Evolutionary conservation across 345 rosid species (phyloP).

Genomic region (Microthlaspi erraticum): DNA sequence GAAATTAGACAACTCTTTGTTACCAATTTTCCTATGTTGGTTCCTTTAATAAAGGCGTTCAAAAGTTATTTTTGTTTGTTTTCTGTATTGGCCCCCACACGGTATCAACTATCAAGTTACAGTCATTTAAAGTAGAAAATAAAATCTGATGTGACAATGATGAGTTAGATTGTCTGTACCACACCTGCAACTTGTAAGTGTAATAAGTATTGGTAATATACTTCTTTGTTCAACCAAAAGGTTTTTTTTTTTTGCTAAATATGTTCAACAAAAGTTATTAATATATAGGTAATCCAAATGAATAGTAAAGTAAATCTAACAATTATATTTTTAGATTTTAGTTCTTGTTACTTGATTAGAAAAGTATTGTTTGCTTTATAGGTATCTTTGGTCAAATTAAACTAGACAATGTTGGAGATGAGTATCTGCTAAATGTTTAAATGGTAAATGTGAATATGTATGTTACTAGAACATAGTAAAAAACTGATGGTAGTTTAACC

Average conservation of each 20-base stretch:
- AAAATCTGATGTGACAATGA: slow-evolving; percentile 33
- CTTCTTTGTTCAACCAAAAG: too few relatives aligned
- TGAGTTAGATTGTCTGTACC: slow-evolving; percentile 37
- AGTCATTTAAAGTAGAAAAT: slow-evolving; percentile 17
- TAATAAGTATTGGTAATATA: background rate
- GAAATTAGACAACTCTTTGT: slow-evolving; percentile 2
- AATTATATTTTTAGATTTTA: too few relatives aligned
- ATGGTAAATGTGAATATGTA: too few relatives aligned
- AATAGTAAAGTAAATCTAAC: background rate
- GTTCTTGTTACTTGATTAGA: too few relatives aligned
- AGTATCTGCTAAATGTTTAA: too few relatives aligned
- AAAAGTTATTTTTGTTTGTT: slow-evolving; percentile 34
- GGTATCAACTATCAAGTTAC: slow-evolving; percentile 38
- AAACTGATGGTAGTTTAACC: too few relatives aligned
- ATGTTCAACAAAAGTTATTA: background rate
- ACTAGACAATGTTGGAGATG: too few relatives aligned
- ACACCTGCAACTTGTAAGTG: slow-evolving; percentile 34
- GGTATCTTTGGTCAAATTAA: too few relatives aligned
- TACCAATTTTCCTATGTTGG: slow-evolving; percentile 39
- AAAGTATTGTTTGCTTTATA: too few relatives aligned
- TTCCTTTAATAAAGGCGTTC: slow-evolving; percentile 35
- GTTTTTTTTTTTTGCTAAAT: too few relatives aligned
- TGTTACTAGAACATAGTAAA: too few relatives aligned
- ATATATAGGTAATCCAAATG: slow-evolving; percentile 16
- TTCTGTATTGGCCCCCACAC: slow-evolving; percentile 39